Evolutionary conservation across 179 eudicot genomes (phyloP).

Genomic region (Beta corolliflora): DNA sequence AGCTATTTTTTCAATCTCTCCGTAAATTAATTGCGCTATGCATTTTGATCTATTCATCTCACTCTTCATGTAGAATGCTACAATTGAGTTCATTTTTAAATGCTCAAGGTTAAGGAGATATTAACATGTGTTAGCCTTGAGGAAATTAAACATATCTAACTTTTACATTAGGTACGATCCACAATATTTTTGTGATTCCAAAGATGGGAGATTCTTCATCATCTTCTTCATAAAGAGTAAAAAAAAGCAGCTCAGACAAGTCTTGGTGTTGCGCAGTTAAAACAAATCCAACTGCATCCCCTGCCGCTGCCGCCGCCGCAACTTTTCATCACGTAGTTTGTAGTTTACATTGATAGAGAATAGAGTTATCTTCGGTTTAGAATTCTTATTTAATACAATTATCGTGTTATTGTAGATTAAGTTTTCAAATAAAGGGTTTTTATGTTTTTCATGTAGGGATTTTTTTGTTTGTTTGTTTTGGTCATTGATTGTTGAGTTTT

Average conservation of each 20-base stretch:
- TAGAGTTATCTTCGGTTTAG: too few species aligned
- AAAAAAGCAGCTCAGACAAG: slow-evolving; percentile 51
- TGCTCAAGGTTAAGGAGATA: not conserved
- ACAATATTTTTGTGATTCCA: slow-evolving; percentile 52
- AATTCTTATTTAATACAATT: too few species aligned
- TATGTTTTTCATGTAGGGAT: not conserved
- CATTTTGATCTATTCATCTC: too few species aligned
- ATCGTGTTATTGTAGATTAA: too few species aligned
- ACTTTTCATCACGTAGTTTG: not conserved
- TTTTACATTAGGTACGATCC: slow-evolving; percentile 24
- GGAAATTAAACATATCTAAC: too few species aligned
- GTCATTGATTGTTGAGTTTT: not conserved
- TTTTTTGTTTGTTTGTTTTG: too few species aligned
- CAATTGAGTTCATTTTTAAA: not conserved
- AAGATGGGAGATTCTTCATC: slow-evolving; percentile 38
- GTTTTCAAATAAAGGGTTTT: too few species aligned
- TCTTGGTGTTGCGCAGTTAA: slow-evolving; percentile 87
- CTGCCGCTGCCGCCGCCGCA: slow-evolving; percentile 23
- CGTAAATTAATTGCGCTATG: too few species aligned
- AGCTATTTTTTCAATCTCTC: too few species aligned
- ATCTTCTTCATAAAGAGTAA: slow-evolving; percentile 43
- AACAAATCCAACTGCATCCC: slow-evolving; percentile 53
- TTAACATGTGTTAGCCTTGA: too few species aligned
- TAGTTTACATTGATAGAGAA: too few species aligned
- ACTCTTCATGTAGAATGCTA: too few species aligned